phyloP scores from a whole-genome alignment of 306 rosid genomes.

The Medicago arabica region DNA sequence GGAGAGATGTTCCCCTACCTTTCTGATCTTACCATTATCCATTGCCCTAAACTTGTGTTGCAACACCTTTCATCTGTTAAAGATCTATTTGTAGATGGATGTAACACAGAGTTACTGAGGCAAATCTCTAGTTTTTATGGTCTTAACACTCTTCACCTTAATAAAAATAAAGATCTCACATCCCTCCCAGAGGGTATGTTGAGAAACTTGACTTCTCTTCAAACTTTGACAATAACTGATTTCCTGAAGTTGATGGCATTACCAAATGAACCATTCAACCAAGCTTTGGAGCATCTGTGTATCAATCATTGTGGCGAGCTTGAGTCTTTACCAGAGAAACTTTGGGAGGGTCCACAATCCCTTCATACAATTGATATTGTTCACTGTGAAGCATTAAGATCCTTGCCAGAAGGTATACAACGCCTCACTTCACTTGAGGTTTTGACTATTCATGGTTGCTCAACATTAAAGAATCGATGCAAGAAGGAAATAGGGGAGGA shows the following conservation, averaged over 20 bases:
- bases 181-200: slow-evolving; percentile 9
- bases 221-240: not conserved
- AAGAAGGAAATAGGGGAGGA: not conserved
- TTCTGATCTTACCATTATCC: not conserved
- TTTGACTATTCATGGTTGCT: not conserved
- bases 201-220: not conserved
- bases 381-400: not conserved
- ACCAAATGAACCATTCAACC: not conserved
- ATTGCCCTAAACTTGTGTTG: slow-evolving; percentile 22
- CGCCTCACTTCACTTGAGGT: slow-evolving; percentile 17
- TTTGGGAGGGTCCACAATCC: not conserved
- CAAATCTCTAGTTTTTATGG: not conserved
- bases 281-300: not conserved
- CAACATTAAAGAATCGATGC: not conserved
- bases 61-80: slow-evolving; percentile 3
- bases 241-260: no score
- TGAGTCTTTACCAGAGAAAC: not conserved
- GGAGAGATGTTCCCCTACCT: no score
- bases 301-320: not conserved
- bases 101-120: not conserved
- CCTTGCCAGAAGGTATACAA: slow-evolving; percentile 3
- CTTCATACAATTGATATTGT: not conserved
- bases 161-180: not conserved
- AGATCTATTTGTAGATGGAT: not conserved
- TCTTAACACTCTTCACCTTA: not conserved